These are phyloP conservation scores for Vigna mungo DNA, from an alignment of 306 rosid genomes.

Conservation along the genomic window DNA sequence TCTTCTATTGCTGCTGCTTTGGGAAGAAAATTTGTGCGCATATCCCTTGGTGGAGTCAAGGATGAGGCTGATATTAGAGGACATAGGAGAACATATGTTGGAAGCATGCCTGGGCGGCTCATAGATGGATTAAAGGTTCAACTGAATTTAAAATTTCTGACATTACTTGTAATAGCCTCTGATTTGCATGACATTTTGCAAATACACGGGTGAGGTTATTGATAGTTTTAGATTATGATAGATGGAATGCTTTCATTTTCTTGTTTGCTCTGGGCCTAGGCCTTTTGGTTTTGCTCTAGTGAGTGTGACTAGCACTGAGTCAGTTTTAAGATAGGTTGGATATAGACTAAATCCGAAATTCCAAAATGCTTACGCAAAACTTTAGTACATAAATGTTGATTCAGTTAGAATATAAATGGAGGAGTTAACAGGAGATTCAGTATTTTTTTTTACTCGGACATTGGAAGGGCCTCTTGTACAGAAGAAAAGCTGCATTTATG, in stretches of 20 bases:
- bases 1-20: slow-evolving; percentile 97
- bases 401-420: slow-evolving; percentile 16
- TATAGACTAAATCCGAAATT: slow-evolving; percentile 29
- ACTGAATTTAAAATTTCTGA: slow-evolving; percentile 26
- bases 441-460: slow-evolving; percentile 5
- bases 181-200: slow-evolving; percentile 31
- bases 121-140: slow-evolving; percentile 95
- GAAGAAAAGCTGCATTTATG: not conserved
- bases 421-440: not conserved
- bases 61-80: slow-evolving; percentile 99
- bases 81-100: slow-evolving; percentile 98
- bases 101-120: slow-evolving; percentile 99
- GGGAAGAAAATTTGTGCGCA: slow-evolving; percentile 94
- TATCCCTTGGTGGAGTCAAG: slow-evolving; percentile 99
- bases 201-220: slow-evolving; percentile 28
- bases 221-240: slow-evolving; percentile 12
- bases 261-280: slow-evolving; percentile 3
- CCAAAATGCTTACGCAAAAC: slow-evolving; percentile 16
- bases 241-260: slow-evolving; percentile 28
- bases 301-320: slow-evolving; percentile 21
- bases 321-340: slow-evolving; percentile 24
- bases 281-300: slow-evolving; percentile 30
- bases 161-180: slow-evolving; percentile 24
- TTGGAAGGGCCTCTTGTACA: not conserved
- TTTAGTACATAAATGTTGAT: slow-evolving; percentile 18